Base-by-base conservation (phyloP, 1,284 basidiomycete species). In the Caloboletus firmus region DNA sequence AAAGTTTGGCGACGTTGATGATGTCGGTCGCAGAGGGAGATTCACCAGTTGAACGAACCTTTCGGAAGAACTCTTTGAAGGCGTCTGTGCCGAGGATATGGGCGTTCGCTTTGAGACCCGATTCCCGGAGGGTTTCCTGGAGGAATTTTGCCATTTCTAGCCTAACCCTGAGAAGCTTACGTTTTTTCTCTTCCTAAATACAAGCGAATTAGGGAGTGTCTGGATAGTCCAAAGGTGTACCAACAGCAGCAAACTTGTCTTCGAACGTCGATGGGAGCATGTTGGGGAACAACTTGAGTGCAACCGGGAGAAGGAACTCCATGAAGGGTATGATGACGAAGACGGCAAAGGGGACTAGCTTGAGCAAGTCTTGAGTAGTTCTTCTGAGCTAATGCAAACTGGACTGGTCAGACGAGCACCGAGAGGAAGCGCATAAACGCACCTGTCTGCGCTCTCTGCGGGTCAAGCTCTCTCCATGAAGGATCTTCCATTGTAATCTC, bases 81-180 rank as follows among this genome's bases (percentile, higher is more conserved):
- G 95, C 93, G 58, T 98, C 94, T 49, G 85, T 91, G 57, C 92
- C 92, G 54, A 98, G 84, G 55, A 99, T 95, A 65, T 91, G 89
- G 18, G 86, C 85, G 67, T 96, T 95, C 8, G 93, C 92, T 71
- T 92, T 94, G 54, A 98, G 79, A 39, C 93, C 94, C 15, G 92
- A 94, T 73, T 98, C 96, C 45, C 91, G 86, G 54, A 99, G 84
- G 2, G 97, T 98, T 72, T 98, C 97, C 69, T 98, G 96, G 45
- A 99, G 78, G 80, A 99, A 99, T 70, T 99, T 99, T 63, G 97
- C 97, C 95, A 99, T 98, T 71, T 98, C 95, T 26, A 99, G 79
- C 51, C 96, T 83, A 22, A 98, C 93, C 63, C 95, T 90, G 47
- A 99, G 85, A 3, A 98, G 80, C 70, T 98, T 98, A 60, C 96